Evolutionary conservation across 306 rosid species (phyloP).

Genomic region (Gastrolobium bilobum): DNA sequence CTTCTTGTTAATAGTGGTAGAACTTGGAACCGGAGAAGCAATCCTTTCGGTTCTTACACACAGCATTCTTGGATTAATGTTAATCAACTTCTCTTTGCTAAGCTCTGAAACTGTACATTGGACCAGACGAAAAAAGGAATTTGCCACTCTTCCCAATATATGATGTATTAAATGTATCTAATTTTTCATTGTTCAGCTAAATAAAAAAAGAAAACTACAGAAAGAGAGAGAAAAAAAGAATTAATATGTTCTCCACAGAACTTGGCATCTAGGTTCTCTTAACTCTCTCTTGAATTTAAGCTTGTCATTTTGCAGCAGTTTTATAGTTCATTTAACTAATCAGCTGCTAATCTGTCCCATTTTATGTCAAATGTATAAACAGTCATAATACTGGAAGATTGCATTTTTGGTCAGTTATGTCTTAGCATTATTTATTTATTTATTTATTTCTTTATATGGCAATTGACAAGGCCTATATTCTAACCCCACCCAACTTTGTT

Average conservation of each 20-base stretch:
- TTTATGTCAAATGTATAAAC: conserved; percentile 11
- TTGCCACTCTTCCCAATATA: neutral
- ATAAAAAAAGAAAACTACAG: neutral
- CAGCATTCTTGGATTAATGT: neutral
- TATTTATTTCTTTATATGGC: neutral
- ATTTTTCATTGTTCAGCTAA: neutral
- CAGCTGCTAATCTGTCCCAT: conserved; percentile 22
- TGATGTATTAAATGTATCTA: conserved; percentile 3
- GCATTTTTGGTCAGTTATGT: neutral
- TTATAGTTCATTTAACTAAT: neutral
- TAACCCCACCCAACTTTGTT: neutral
- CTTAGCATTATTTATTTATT: neutral
- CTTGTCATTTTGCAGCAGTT: conserved; percentile 8
- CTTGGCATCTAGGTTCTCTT: neutral
- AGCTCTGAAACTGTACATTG: neutral
- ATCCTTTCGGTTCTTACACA: neutral
- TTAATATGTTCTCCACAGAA: neutral
- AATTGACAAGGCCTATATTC: conserved; percentile 3
- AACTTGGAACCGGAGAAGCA: conserved; percentile 5
- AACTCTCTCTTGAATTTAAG: neutral
- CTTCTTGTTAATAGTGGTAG: neutral
- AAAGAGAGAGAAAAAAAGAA: neutral
- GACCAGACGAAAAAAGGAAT: neutral
- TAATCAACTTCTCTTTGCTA: neutral
- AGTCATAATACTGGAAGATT: neutral